These are phyloP conservation scores for Pseudoturritis turrita DNA, from an alignment of 345 rosid species.

Conservation along the genomic window DNA sequence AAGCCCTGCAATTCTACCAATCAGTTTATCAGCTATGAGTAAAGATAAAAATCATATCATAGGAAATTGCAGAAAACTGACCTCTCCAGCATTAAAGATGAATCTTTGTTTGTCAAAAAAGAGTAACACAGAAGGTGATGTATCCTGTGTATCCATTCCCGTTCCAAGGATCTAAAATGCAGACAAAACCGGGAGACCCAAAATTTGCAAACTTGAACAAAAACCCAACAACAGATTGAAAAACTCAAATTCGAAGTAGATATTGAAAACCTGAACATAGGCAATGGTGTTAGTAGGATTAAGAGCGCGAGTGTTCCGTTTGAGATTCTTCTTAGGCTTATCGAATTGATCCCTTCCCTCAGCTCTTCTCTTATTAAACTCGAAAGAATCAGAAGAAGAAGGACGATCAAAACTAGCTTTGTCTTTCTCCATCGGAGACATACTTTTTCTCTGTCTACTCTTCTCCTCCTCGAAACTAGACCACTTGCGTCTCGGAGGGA, in stretches of 20 bases:
- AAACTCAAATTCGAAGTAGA: neutral
- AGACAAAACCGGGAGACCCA: neutral
- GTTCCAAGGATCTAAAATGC: slow-evolving; percentile 76
- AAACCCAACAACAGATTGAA: neutral
- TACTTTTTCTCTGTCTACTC: slow-evolving; percentile 21
- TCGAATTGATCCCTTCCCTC: slow-evolving; percentile 60
- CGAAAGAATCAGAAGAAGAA: slow-evolving; percentile 34
- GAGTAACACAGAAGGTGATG: slow-evolving; percentile 91
- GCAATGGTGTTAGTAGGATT: slow-evolving; percentile 85
- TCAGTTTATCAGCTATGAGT: neutral
- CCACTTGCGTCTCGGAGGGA: slow-evolving; percentile 39
- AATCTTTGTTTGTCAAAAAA: slow-evolving; percentile 95
- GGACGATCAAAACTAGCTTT: slow-evolving; percentile 8
- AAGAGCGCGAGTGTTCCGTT: slow-evolving; percentile 61
- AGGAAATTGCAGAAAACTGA: slow-evolving; percentile 14
- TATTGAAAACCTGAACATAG: slow-evolving; percentile 69
- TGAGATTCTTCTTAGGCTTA: slow-evolving; percentile 61
- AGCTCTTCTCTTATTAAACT: slow-evolving; percentile 84
- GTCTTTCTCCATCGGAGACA: slow-evolving; percentile 39
- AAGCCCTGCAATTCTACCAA: slow-evolving; percentile 56
- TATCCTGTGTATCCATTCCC: slow-evolving; percentile 99
- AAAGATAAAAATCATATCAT: neutral
- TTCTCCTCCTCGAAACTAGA: slow-evolving; percentile 28
- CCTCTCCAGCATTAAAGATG: slow-evolving; percentile 99
- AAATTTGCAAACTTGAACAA: slow-evolving; percentile 15